These are phyloP conservation scores for Fistulinella prunicolor DNA, from an alignment of 768 basidiomycete genomes.

Conservation along the genomic window DNA sequence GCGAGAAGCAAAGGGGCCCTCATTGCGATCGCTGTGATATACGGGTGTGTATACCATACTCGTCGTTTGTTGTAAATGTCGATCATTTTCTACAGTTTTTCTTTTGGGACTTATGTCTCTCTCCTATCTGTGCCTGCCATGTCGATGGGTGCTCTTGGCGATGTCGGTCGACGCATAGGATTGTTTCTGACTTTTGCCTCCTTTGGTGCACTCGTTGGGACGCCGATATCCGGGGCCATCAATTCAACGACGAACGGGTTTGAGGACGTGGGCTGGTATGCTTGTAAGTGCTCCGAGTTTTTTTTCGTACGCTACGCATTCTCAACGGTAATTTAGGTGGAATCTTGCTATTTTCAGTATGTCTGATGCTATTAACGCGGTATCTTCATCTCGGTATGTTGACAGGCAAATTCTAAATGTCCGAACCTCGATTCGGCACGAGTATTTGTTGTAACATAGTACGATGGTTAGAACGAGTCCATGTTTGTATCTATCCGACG, in stretches of 20 bases:
- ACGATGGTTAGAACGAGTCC: too few species aligned
- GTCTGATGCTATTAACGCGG: slow-evolving; percentile 39
- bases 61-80: not conserved
- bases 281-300: slow-evolving; percentile 24
- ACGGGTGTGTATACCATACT: slow-evolving; percentile 48
- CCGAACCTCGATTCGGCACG: too few species aligned
- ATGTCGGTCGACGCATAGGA: slow-evolving; percentile 64
- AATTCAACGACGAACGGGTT: slow-evolving; percentile 49
- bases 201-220: slow-evolving; percentile 62
- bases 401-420: slow-evolving; percentile 41
- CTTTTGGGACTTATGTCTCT: slow-evolving; percentile 60
- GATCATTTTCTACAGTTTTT: slow-evolving; percentile 39
- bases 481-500: too few species aligned
- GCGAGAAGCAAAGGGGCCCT: slow-evolving; percentile 41
- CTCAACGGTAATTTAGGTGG: slow-evolving; percentile 24
- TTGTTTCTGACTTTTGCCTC: slow-evolving; percentile 61
- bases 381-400: slow-evolving; percentile 39
- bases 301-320: not conserved
- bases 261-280: slow-evolving; percentile 37
- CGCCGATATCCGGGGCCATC: slow-evolving; percentile 74
- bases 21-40: slow-evolving; percentile 54
- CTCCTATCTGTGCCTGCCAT: slow-evolving; percentile 57
- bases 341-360: slow-evolving; percentile 40
- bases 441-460: too few species aligned
- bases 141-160: slow-evolving; percentile 54